Evolutionary conservation across 148 eudicot species (phyloP).

Genomic region (Mesembryanthemum crystallinum): DNA sequence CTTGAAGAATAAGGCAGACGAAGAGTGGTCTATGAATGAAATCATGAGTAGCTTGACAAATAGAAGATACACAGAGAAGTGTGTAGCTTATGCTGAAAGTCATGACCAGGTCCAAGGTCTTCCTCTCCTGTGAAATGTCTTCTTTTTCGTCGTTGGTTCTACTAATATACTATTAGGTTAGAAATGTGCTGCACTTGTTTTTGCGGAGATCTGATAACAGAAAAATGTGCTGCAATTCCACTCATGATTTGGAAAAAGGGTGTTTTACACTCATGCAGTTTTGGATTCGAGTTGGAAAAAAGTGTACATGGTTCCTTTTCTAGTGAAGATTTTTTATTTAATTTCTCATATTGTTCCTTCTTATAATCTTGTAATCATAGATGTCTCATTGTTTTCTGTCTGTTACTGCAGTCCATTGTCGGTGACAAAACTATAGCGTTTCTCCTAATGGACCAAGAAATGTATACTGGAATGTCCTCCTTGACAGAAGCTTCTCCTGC

Average conservation of each 20-base stretch:
- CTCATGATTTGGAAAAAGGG: too few species aligned
- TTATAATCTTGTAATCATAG: not conserved
- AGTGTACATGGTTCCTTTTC: not conserved
- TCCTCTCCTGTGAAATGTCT: conserved; percentile 12
- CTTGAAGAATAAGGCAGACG: conserved; percentile 75
- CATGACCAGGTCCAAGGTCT: conserved; percentile 78
- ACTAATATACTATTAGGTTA: too few species aligned
- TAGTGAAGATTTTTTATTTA: not conserved
- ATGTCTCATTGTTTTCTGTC: conserved; percentile 11
- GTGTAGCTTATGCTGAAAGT: conserved; percentile 97
- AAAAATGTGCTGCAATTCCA: too few species aligned
- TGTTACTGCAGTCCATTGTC: conserved; percentile 64
- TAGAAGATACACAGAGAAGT: conserved; percentile 90
- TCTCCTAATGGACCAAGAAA: conserved; percentile 87
- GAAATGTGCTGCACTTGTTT: too few species aligned
- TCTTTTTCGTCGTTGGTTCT: conserved; percentile 2
- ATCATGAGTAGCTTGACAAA: conserved; percentile 75
- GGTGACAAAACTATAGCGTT: conserved; percentile 95
- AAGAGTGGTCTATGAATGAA: conserved; percentile 84
- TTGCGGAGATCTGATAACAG: too few species aligned
- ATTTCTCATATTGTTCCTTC: not conserved
- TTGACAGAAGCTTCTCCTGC: conserved; percentile 66
- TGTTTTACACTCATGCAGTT: too few species aligned
- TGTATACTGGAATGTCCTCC: conserved; percentile 93
- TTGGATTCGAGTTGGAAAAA: too few species aligned